Percentiles rank a stretch among this genome's conserved stretches.
Evolutionary conservation across 2,329 filamentous ascomycete species (phyloP).

Genomic region (Trichoderma citrinoviride): DNA sequence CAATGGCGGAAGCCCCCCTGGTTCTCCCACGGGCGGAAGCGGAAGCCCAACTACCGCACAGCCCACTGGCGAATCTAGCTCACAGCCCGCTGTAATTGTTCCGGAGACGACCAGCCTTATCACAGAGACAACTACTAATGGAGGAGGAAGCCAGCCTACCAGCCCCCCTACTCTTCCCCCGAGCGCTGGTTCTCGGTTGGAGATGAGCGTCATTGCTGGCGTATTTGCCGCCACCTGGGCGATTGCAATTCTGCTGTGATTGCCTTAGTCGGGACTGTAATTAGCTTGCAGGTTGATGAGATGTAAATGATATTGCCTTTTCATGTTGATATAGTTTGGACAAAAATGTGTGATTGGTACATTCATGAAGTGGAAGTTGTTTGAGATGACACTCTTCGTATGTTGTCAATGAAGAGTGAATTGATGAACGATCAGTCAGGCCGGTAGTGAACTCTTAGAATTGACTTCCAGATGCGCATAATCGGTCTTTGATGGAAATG

Average conservation of each 20-base stretch:
- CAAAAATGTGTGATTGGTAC: too few relatives aligned
- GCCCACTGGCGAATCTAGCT: background rate
- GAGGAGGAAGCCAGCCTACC: conserved; percentile 14
- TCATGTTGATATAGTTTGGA: background rate
- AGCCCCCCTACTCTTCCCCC: conserved; percentile 20
- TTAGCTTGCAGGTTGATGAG: background rate
- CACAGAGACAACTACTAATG: background rate
- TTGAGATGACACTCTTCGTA: too few relatives aligned
- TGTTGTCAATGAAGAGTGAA: too few relatives aligned
- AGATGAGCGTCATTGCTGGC: conserved; percentile 29
- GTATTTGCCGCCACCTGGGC: conserved; percentile 29
- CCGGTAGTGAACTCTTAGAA: too few relatives aligned
- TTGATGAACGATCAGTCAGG: too few relatives aligned
- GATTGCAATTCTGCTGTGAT: conserved; percentile 27
- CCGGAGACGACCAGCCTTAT: too few relatives aligned
- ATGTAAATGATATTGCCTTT: background rate
- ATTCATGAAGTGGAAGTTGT: too few relatives aligned
- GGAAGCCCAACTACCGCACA: background rate
- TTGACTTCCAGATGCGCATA: too few relatives aligned
- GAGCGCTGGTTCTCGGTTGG: conserved; percentile 25
- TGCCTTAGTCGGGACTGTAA: background rate
- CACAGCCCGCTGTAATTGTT: too few relatives aligned
- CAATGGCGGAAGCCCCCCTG: background rate
- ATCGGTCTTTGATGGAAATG: background rate
- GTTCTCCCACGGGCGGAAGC: background rate